Evolutionary conservation across 345 rosid species (phyloP), one percentile per base, ranked within the genome.

Genomic region (Bruguiera sexangula): DNA sequence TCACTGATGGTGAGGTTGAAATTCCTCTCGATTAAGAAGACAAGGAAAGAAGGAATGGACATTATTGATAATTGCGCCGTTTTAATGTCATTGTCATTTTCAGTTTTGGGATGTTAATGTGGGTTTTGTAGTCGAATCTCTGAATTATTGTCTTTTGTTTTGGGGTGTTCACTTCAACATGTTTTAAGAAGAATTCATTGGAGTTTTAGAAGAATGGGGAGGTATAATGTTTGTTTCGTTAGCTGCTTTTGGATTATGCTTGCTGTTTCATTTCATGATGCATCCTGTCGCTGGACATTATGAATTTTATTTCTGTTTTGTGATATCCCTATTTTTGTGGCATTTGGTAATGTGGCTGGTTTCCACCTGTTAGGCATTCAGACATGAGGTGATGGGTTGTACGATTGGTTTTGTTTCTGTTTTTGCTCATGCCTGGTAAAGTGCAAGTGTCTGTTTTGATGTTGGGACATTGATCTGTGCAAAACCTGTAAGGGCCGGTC

Each of bases 141-240:
- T 31, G 11, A 51, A 50, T 64, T 48, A 18, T 48, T 53, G 37
- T 0, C 26, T 43, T 22, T 39, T 56, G 1, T 34, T 71, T 10
- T 68, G 61, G 21, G 50, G 50, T 43, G 19, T 43, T 43, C 50
- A 13, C 50, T 43, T 43, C 50, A 3, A 43, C 50, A 0, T 43
- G 50, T 43, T 43, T 43, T 13, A 43, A 15, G 18, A 53, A 8
- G 37, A 56, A 48, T 80, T 80, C 36, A 56, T 74, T 65, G 26
- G 50, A 59, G 26, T 26, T 46, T 34, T 24, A 62, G 26, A 63
- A 54, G 70, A 55, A 71, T 63, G 54, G 24, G 79, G 77, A 69
- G 77, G 75, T 72, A 63, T 56, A 62, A 66, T 56, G 48, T 69
- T 79, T 60, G 50, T 48, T 63, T 61, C 59, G 39, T 36, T 65